These are phyloP conservation scores for Phytopythium delawarense DNA, from an alignment of 352 stramenopile species.

Conservation along the genomic window DNA sequence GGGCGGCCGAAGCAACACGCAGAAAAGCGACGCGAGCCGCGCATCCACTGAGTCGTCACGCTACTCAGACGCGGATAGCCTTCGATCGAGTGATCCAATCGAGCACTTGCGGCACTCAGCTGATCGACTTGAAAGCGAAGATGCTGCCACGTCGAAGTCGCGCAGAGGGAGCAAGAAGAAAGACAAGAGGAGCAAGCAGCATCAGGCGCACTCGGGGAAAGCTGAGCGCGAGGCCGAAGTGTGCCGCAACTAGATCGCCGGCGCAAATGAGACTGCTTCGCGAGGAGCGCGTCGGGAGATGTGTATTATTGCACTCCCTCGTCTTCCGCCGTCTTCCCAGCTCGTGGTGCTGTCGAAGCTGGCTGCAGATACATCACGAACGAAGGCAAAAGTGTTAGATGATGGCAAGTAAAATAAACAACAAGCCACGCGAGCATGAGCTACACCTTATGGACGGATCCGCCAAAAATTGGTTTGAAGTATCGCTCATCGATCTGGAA, in stretches of 20 bases:
- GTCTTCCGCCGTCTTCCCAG: not conserved
- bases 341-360: not conserved
- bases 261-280: not conserved
- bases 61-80: constrained; percentile 2
- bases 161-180: constrained; percentile 14
- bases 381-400: not conserved
- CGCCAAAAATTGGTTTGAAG: constrained; percentile 64
- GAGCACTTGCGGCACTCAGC: not conserved
- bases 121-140: constrained; percentile 1
- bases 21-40: constrained; percentile 13
- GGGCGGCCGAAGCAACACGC: constrained; percentile 8
- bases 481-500: constrained; percentile 59
- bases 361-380: not conserved
- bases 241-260: not conserved
- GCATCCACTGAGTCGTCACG: constrained; percentile 15
- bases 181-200: constrained; percentile 9
- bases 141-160: constrained; percentile 11
- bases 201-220: not conserved
- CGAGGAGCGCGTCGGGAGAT: not conserved
- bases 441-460: constrained; percentile 26
- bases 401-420: not conserved
- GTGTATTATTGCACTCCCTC: not conserved
- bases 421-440: not conserved
- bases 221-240: not conserved
- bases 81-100: not conserved